These are phyloP conservation scores for Pseudomassariella vexata DNA, from an alignment of 2,329 filamentous ascomycete species.

Conservation along the genomic window DNA sequence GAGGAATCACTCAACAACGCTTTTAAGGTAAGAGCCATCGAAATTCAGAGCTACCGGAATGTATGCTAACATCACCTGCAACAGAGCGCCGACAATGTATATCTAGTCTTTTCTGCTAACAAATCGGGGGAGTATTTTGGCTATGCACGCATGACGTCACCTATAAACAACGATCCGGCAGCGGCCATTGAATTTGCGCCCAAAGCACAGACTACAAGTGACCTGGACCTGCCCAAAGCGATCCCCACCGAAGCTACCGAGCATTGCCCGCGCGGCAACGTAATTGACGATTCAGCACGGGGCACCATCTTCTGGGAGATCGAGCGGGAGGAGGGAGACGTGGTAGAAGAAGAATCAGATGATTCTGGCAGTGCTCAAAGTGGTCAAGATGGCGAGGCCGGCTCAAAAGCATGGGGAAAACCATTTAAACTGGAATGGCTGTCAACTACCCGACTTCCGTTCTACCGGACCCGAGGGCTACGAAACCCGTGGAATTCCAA, in stretches of 20 bases:
- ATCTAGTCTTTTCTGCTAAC: constrained; percentile 91
- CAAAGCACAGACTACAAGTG: constrained; percentile 51
- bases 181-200: constrained; percentile 65
- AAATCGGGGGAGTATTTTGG: constrained; percentile 97
- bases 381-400: constrained; percentile 32
- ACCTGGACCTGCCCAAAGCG: constrained; percentile 67
- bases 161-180: constrained; percentile 71
- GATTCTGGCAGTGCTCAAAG: constrained; percentile 23
- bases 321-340: constrained; percentile 51
- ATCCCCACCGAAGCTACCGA: constrained; percentile 75
- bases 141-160: constrained; percentile 83
- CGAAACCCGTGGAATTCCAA: constrained; percentile 95
- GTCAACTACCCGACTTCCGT: constrained; percentile 76
- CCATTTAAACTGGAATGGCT: constrained; percentile 90
- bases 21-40: constrained; percentile 55
- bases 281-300: constrained; percentile 88
- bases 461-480: constrained; percentile 80
- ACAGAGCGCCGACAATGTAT: constrained; percentile 76
- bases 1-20: constrained; percentile 78
- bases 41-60: neutral
- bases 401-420: constrained; percentile 73
- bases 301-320: constrained; percentile 97
- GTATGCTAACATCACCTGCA: constrained; percentile 5
- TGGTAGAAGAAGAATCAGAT: constrained; percentile 23
- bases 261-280: constrained; percentile 72